Evolutionary conservation across 495 filamentous ascomycete species (phyloP), one percentile per base, ranked within the genome.

Genomic region (Penicillium roqueforti): DNA sequence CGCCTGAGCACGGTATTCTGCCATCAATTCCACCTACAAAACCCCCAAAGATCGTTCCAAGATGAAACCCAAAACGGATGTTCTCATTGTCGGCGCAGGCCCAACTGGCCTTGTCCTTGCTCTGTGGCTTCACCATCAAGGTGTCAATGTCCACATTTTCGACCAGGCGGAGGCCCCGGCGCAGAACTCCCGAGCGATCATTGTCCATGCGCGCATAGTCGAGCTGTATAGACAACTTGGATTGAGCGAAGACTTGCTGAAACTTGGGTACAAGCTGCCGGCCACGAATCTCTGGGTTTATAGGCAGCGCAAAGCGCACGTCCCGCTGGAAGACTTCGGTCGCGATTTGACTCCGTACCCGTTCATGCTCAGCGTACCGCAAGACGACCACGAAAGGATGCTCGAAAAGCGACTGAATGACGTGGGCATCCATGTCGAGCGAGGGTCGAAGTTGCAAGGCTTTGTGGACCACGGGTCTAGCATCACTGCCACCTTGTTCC

Each of bases 51-150:
- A 8, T 36, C 2, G 3, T 36, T 36, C 32, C 14, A 16, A 50
- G 5, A 51, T 29, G 22, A 69, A 62, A 56, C 52, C 55, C 13
- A 49, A 56, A 40, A 57, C 56, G 14, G 69, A 71, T 16, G 74
- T 76, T 22, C 60, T 76, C 6, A 74, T 76, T 32, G 47, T 66
- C 6, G 75, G 75, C 9, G 75, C 68, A 42, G 75, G 75, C 13
- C 71, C 69, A 14, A 68, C 70, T 20, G 75, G 75, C 31, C 70
- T 78, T 9, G 61, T 72, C 3, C 59, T 71, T 18, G 71, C 74
- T 39, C 56, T 76, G 25, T 74, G 62, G 69, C 68, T 77, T 13
- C 59, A 66, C 25, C 54, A 47, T 38, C 67, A 71, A 54, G 67
- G 67, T 23, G 36, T 75, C 37, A 62, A 51, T 3, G 53, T 70